phyloP scores from a whole-genome alignment of 139 green algal genomes.

The Haematococcus sp. region DNA sequence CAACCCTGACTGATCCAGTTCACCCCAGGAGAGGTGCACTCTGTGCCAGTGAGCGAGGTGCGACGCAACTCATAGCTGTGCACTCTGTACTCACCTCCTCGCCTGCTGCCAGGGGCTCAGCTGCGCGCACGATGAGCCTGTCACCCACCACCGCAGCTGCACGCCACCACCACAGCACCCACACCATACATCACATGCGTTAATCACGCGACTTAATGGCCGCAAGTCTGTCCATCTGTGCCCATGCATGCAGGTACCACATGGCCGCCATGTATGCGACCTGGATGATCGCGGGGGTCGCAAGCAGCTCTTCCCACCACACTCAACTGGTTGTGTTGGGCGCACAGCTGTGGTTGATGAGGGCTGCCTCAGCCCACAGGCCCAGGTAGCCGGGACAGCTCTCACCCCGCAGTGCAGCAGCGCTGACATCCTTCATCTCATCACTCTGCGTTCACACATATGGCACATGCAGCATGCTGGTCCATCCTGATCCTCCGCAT shows the following conservation, averaged over 20 bases:
- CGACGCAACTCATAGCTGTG: too few species aligned
- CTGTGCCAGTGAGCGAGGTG: too few species aligned
- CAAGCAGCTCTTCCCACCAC: too few species aligned
- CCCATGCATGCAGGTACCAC: too few species aligned
- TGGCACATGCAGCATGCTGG: too few species aligned
- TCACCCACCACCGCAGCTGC: slow-evolving; percentile 15
- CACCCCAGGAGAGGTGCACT: too few species aligned
- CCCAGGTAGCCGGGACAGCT: slow-evolving; percentile 26
- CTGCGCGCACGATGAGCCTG: slow-evolving; percentile 11
- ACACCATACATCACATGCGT: neutral
- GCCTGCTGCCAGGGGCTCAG: slow-evolving; percentile 13
- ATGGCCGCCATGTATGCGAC: too few species aligned
- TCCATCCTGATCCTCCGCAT: too few species aligned
- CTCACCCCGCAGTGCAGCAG: slow-evolving; percentile 22
- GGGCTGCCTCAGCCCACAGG: slow-evolving; percentile 38
- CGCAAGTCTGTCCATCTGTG: too few species aligned
- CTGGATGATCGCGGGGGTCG: too few species aligned
- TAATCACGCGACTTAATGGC: neutral
- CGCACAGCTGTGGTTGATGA: slow-evolving; percentile 40
- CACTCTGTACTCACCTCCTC: neutral
- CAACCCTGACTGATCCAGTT: too few species aligned
- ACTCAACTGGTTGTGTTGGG: slow-evolving; percentile 34
- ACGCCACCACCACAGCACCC: neutral
- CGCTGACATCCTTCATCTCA: neutral
- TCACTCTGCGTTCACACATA: neutral